Evolutionary conservation across 805 yeast genomes (phyloP), one percentile per base, ranked within the genome.

Genomic region (Yamadazyma sp.): DNA sequence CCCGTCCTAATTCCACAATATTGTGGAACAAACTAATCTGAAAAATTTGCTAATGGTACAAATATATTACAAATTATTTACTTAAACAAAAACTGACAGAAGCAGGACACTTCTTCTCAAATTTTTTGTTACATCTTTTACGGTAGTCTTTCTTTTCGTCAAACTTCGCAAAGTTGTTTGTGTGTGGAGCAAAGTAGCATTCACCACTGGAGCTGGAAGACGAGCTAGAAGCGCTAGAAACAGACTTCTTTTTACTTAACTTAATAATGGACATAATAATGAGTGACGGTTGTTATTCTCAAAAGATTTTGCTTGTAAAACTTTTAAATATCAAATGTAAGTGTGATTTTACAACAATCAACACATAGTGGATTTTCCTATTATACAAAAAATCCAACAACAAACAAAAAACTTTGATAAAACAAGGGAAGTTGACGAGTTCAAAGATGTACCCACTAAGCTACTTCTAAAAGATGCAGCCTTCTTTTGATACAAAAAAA

Each of bases 71-170:
- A 46, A 18, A 19, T 45, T 59, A 57, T 44, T 61, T 65, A 28
- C 70, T 67, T 51, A 68, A 54, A 45, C 72, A 66, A 48, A 68
- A 65, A 32, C 64, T 57, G 21, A 67, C 62, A 16, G 70, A 59
- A 44, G 54, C 21, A 47, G 67, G 60, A 37, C 45, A 45, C 47
- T 33, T 51, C 21, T 38, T 38, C 38, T 58, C 64, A 31, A 60
- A 37, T 16, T 40, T 41, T 30, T 41, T 38, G 31, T 23, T 55
- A 50, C 72, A 68, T 38, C 74, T 54, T 41, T 60, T 61, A n/a
- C 50, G 59, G 47, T 68, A 68, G 45, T 68, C 74, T 48, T 67
- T 67, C 58, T 68, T 68, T 44, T 68, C 74, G 45, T 68, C 74
- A 49, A 68, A 68, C 44, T 63, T 60, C 30, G 57, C 51, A 45